A percentile compares a stretch with the other conserved stretches of the same genome.
These are phyloP conservation scores for Lentinula aciculospora DNA, from an alignment of 768 basidiomycete species.

Conservation along the genomic window DNA sequence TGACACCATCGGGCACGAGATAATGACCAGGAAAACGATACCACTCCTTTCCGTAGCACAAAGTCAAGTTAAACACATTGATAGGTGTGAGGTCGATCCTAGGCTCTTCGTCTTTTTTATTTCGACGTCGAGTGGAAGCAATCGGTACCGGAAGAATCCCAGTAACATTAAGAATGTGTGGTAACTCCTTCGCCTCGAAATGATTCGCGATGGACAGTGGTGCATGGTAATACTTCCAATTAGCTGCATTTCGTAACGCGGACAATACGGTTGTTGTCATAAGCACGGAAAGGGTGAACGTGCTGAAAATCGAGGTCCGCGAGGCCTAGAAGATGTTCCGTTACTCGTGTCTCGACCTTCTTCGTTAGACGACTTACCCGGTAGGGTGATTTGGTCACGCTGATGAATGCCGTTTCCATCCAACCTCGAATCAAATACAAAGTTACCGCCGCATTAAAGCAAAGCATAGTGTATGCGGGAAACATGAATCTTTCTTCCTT, in stretches of 20 bases:
- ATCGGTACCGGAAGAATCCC: conserved; percentile 50
- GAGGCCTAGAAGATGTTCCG: conserved; percentile 55
- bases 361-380: conserved; percentile 42
- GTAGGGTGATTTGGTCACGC: conserved; percentile 79
- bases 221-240: conserved; percentile 87
- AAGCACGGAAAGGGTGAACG: conserved; percentile 67
- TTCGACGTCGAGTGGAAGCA: conserved; percentile 27
- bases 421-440: conserved; percentile 83
- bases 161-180: conserved; percentile 70
- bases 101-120: conserved; percentile 34
- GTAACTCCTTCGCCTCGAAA: conserved; percentile 77
- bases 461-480: conserved; percentile 85
- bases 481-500: conserved; percentile 99
- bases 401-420: conserved; percentile 74
- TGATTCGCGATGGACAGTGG: conserved; percentile 67
- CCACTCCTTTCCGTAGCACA: conserved; percentile 97
- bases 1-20: conserved; percentile 76
- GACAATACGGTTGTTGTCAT: conserved; percentile 66
- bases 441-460: conserved; percentile 91
- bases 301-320: conserved; percentile 66
- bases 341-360: not conserved
- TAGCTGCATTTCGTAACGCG: conserved; percentile 71
- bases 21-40: conserved; percentile 90
- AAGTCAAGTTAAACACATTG: conserved; percentile 58
- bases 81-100: conserved; percentile 66